These are phyloP conservation scores for Papiliotrema laurentii DNA, from an alignment of 1,284 basidiomycete species.

Conservation along the genomic window DNA sequence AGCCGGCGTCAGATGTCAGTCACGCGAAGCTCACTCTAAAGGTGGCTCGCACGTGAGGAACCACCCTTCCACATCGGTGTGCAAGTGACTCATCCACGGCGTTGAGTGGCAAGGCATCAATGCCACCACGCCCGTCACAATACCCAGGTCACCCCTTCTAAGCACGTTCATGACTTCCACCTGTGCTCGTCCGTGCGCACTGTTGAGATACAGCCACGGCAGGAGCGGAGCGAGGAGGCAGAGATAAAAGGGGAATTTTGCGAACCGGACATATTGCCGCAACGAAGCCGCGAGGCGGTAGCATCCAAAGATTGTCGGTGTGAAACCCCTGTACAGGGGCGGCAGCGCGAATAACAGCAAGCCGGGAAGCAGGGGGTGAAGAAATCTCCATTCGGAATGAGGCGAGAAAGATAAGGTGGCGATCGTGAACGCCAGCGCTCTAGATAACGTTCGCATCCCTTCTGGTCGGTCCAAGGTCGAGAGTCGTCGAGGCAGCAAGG, in stretches of 20 bases:
- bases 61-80: conserved; percentile 68
- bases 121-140: conserved; percentile 60
- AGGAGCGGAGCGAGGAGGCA: conserved; percentile 57
- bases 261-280: conserved; percentile 32
- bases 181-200: conserved; percentile 72
- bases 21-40: conserved; percentile 54
- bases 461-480: conserved; percentile 23
- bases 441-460: conserved; percentile 53
- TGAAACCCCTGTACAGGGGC: conserved; percentile 57
- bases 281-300: conserved; percentile 22
- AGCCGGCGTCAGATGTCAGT: not conserved
- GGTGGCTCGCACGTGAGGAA: conserved; percentile 88
- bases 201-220: conserved; percentile 61
- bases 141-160: conserved; percentile 17
- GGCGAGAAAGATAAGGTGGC: conserved; percentile 69
- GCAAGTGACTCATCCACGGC: conserved; percentile 87
- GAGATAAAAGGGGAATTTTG: conserved; percentile 47
- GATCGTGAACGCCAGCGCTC: conserved; percentile 62
- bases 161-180: conserved; percentile 60
- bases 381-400: conserved; percentile 96
- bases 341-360: conserved; percentile 74
- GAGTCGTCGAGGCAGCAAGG: conserved; percentile 44
- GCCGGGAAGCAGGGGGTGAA: conserved; percentile 86
- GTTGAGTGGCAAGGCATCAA: conserved; percentile 99
- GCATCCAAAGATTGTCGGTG: conserved; percentile 34